Conservation (phyloP, 2,329 filamentous ascomycete species). For the Didymellaceae sp. region DNA sequence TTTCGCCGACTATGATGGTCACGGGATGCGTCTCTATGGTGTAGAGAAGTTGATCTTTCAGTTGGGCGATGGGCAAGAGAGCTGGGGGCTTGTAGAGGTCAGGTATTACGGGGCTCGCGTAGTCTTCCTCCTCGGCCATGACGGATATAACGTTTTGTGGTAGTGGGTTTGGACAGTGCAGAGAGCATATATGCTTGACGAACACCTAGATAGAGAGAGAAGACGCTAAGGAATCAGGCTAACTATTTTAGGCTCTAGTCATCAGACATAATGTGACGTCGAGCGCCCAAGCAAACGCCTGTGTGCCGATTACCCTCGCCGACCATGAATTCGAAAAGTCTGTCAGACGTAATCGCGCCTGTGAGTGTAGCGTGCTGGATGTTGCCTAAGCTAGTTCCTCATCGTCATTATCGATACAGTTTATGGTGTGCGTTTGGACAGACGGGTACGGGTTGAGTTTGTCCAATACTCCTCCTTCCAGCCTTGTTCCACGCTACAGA, state of each 20-base stretch:
- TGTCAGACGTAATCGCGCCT: too few relatives aligned
- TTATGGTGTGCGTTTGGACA: too few relatives aligned
- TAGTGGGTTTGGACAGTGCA: not conserved
- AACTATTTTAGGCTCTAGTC: not conserved
- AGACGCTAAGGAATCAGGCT: slow-evolving; percentile 1
- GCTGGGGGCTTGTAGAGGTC: slow-evolving; percentile 84
- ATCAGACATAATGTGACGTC: too few relatives aligned
- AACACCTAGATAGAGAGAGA: too few relatives aligned
- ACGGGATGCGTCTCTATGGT: slow-evolving; percentile 83
- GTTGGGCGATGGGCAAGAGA: slow-evolving; percentile 84
- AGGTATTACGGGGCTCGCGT: slow-evolving; percentile 67
- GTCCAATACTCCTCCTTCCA: too few relatives aligned
- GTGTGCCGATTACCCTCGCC: too few relatives aligned
- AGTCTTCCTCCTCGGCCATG: slow-evolving; percentile 50
- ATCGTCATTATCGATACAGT: too few relatives aligned
- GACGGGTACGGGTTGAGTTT: too few relatives aligned
- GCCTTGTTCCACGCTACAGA: too few relatives aligned
- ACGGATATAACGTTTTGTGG: not conserved
- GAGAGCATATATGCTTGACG: not conserved
- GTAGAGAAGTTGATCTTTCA: slow-evolving; percentile 81
- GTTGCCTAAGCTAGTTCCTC: too few relatives aligned
- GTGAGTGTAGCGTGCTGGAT: too few relatives aligned
- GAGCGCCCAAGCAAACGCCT: not conserved
- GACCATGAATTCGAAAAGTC: too few relatives aligned
- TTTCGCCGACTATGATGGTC: slow-evolving; percentile 90